These are phyloP conservation scores for Sicyos baderoa DNA, from an alignment of 306 rosid species.

Conservation along the genomic window DNA sequence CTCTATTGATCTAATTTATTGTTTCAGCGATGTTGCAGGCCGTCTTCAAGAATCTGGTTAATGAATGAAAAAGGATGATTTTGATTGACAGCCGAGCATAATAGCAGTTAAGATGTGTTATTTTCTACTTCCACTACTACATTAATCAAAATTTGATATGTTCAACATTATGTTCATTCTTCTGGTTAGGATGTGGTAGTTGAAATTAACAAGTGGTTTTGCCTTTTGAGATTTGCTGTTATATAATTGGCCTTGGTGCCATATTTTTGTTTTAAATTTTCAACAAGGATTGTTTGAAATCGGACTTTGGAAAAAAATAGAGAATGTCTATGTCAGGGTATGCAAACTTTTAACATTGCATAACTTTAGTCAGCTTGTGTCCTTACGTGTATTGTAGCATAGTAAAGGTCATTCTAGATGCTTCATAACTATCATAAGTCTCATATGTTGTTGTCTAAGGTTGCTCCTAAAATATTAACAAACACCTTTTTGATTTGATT, in stretches of 20 bases:
- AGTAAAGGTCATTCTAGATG: neutral
- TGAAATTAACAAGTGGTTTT: neutral
- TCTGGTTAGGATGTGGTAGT: neutral
- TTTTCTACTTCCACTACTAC: neutral
- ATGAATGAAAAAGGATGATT: neutral
- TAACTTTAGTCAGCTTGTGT: slow-evolving; percentile 1
- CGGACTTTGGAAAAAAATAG: neutral
- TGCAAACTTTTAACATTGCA: slow-evolving; percentile 4
- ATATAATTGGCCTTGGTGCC: neutral
- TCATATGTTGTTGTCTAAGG: neutral
- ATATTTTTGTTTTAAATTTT: neutral
- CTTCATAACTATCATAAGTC: neutral
- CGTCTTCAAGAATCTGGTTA: slow-evolving; percentile 87
- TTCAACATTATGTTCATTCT: neutral
- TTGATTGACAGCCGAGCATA: neutral
- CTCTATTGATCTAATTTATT: slow-evolving; percentile 64
- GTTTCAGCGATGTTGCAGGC: slow-evolving; percentile 75
- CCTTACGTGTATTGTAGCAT: neutral
- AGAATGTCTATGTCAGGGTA: neutral
- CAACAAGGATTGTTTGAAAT: neutral
- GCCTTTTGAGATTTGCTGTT: neutral
- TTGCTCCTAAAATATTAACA: neutral
- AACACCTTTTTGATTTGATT: neutral
- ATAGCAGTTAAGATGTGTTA: slow-evolving; percentile 4
- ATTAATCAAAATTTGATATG: neutral